phyloP scores from a whole-genome alignment of 208 protist genomes.

The Sergeia podlipaevii region DNA sequence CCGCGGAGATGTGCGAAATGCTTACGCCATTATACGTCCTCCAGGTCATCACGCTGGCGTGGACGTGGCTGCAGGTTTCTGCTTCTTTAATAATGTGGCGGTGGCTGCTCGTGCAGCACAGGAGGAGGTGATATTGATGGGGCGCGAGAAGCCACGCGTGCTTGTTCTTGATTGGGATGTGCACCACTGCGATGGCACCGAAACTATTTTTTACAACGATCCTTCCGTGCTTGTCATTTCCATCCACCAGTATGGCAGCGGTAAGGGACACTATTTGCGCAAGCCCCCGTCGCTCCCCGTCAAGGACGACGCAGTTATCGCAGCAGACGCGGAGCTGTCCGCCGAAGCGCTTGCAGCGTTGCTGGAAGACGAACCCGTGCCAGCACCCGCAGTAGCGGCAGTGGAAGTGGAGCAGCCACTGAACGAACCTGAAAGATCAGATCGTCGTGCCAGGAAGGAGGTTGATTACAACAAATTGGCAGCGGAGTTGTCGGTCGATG shows the following conservation, averaged over 20 bases:
- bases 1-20: conserved; percentile 58
- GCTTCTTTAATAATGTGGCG: conserved; percentile 92
- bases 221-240: conserved; percentile 91
- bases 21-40: conserved; percentile 83
- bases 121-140: conserved; percentile 22
- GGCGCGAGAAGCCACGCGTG: conserved; percentile 50
- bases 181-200: conserved; percentile 95
- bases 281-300: conserved; percentile 21
- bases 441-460: conserved; percentile 18
- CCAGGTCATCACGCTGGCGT: conserved; percentile 82
- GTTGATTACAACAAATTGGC: conserved; percentile 73
- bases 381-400: background rate
- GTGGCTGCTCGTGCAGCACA: conserved; percentile 84
- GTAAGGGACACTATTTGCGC: conserved; percentile 58
- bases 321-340: conserved; percentile 8
- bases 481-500: conserved; percentile 32
- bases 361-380: conserved; percentile 1
- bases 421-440: background rate
- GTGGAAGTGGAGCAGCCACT: background rate
- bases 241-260: conserved; percentile 89
- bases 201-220: conserved; percentile 92
- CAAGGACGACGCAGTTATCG: background rate
- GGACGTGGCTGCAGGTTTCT: conserved; percentile 76
- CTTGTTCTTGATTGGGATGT: conserved; percentile 96
- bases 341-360: conserved; percentile 17